Evolutionary conservation across 768 basidiomycete species (phyloP).

Genomic region (Cystofilobasidium ferigula): DNA sequence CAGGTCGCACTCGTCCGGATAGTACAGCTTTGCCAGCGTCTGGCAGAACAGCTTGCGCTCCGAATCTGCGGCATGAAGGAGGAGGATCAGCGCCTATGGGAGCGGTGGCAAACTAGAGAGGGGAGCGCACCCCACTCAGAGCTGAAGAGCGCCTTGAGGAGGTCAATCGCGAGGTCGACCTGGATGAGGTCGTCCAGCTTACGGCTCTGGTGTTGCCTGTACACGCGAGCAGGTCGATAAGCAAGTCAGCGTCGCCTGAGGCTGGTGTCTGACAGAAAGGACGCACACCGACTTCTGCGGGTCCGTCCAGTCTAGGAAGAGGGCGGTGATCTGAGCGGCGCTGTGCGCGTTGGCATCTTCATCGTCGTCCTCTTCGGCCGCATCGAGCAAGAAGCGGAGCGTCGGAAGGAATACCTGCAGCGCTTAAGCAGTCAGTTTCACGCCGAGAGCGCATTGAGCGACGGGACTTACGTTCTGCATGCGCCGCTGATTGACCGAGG

Average conservation of each 20-base stretch:
- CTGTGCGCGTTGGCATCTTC: conserved; percentile 64
- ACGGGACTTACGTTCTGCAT: conserved; percentile 50
- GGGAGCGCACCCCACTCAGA: conserved; percentile 29
- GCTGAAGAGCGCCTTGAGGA: conserved; percentile 47
- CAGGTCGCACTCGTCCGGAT: conserved; percentile 63
- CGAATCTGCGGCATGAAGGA: conserved; percentile 42
- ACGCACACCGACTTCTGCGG: conserved; percentile 55
- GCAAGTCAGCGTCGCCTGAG: not conserved
- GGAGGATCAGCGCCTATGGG: not conserved
- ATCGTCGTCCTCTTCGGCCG: conserved; percentile 52
- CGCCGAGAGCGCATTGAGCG: not conserved
- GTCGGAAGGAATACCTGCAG: conserved; percentile 59
- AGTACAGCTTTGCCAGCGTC: conserved; percentile 51
- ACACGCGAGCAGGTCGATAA: not conserved
- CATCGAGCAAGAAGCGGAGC: conserved; percentile 51
- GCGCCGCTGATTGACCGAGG: conserved; percentile 56
- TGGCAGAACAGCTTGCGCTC: conserved; percentile 56
- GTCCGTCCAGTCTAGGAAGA: conserved; percentile 82
- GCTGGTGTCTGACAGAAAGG: not conserved
- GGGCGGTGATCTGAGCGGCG: conserved; percentile 59
- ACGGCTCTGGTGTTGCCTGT: conserved; percentile 43
- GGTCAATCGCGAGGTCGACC: conserved; percentile 50
- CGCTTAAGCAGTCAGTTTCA: not conserved
- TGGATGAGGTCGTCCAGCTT: conserved; percentile 42
- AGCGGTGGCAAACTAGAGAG: not conserved